These are phyloP conservation scores for Pontederia paniculata DNA, from an alignment of 176 grass and related monocot species.

Conservation along the genomic window DNA sequence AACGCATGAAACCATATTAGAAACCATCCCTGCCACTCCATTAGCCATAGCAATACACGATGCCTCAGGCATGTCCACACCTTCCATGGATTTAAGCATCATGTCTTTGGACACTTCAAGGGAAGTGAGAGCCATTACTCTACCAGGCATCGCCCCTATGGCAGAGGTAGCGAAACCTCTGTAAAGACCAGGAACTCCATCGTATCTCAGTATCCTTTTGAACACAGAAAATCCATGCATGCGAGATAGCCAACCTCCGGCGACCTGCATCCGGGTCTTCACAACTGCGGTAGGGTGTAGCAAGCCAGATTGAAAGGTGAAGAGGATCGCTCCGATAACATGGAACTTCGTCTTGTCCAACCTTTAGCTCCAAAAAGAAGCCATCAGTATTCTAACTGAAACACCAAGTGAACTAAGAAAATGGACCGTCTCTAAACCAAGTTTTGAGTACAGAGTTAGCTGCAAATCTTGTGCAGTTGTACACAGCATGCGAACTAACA, in stretches of 20 bases:
- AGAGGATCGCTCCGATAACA: conserved; percentile 70
- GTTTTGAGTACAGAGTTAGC: no score
- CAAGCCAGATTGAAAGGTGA: conserved; percentile 69
- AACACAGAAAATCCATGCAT: conserved; percentile 67
- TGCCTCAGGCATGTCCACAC: conserved; percentile 59
- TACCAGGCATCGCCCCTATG: conserved; percentile 70
- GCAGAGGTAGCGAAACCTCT: conserved; percentile 89
- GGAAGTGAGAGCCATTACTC: conserved; percentile 70
- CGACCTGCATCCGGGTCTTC: conserved; percentile 95
- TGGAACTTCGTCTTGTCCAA: conserved; percentile 94
- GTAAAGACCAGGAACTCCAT: conserved; percentile 69
- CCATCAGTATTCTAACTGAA: background rate
- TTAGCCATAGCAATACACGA: conserved; percentile 56
- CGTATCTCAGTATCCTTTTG: conserved; percentile 57
- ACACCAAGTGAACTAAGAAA: no score
- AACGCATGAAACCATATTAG: conserved; percentile 58
- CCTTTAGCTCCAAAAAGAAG: conserved; percentile 25
- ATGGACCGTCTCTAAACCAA: no score
- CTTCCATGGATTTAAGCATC: conserved; percentile 56
- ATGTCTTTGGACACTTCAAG: conserved; percentile 85
- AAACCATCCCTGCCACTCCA: conserved; percentile 56
- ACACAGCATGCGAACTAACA: no score
- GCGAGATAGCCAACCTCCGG: conserved; percentile 42
- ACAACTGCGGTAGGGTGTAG: conserved; percentile 82
- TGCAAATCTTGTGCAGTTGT: no score